Evolutionary conservation across 2,329 filamentous ascomycete genomes (phyloP).

Genomic region (Graphium sp.): DNA sequence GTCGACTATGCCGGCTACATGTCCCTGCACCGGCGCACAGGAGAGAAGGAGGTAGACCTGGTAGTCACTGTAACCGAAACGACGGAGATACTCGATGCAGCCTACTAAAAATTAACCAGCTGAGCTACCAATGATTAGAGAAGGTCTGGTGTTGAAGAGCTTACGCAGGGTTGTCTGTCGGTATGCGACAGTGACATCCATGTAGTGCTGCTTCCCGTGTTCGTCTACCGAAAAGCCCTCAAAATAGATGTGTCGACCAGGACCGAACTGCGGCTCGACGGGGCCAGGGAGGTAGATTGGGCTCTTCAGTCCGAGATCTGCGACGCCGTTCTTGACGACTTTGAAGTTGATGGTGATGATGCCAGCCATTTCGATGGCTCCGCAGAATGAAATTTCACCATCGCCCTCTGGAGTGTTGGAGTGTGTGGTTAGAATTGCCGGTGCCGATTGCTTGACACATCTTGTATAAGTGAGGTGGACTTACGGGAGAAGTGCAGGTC

Average conservation of each 20-base stretch:
- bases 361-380: constrained; percentile 88
- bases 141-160: constrained; percentile 6
- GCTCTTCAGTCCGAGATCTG: constrained; percentile 57
- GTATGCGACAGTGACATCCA: constrained; percentile 77
- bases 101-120: constrained; percentile 16
- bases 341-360: constrained; percentile 81
- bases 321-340: constrained; percentile 68
- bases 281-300: constrained; percentile 78
- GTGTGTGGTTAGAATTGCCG: no score
- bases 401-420: constrained; percentile 68
- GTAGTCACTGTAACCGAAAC: constrained; percentile 56
- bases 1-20: constrained; percentile 79
- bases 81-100: constrained; percentile 62
- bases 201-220: constrained; percentile 73
- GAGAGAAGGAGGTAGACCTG: constrained; percentile 77
- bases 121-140: background rate
- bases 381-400: constrained; percentile 78
- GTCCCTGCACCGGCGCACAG: constrained; percentile 74
- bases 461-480: no score
- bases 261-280: constrained; percentile 76
- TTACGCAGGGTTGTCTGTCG: constrained; percentile 56
- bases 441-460: no score
- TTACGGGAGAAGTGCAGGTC: constrained; percentile 77
- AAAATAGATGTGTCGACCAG: constrained; percentile 67
- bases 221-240: constrained; percentile 86